Base-by-base conservation (phyloP, 2,329 filamentous ascomycete genomes). In the Nothophaeocryptopus gaeumannii region DNA sequence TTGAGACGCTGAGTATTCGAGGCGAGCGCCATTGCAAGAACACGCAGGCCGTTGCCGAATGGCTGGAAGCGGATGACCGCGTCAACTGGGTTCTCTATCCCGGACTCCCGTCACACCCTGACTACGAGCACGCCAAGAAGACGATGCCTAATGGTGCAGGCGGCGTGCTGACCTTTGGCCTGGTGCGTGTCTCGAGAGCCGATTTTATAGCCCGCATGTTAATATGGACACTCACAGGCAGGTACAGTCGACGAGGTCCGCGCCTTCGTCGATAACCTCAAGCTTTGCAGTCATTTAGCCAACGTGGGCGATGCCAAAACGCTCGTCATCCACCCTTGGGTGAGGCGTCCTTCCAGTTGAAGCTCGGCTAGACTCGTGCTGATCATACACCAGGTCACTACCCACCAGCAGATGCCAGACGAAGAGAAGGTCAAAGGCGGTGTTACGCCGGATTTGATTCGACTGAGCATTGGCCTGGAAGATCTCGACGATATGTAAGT, bases 291-390 rank as follows among this genome's bases (percentile, higher is more conserved):
- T 3, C 58, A 61, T 45, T 47, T 60, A n/a, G 57, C 60, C 13
- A 65, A 64, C 34, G 59, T 63, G 5, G 61, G 61, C 0, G 61
- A 66, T 37, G 60, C 62, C n/a, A 69, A 70, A 42, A 63, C 60
- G 26, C 52, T 65, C 29, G 58, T 62, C 43, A 63, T 59, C 14
- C 59, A 63, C 37, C 61, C 58, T n/a, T n/a, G n/a, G n/a, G n/a
- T n/a, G n/a, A n/a, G n/a, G n/a, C n/a, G n/a, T n/a, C n/a, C n/a
- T n/a, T n/a, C 64, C 12, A 14, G 35, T 37, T 8, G 16, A n/a
- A n/a, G n/a, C 12, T 37, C 16, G 35, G 16, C n/a, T 8, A 13
- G 7, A 14, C 35, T 37, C n/a, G 16, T 37, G 8, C 8, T 37
- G n/a, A n/a, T n/a, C n/a, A n/a, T n/a, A n/a, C 13, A 13, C 35